Conservation (phyloP, 345 rosid species). For the Litchi chinensis region DNA sequence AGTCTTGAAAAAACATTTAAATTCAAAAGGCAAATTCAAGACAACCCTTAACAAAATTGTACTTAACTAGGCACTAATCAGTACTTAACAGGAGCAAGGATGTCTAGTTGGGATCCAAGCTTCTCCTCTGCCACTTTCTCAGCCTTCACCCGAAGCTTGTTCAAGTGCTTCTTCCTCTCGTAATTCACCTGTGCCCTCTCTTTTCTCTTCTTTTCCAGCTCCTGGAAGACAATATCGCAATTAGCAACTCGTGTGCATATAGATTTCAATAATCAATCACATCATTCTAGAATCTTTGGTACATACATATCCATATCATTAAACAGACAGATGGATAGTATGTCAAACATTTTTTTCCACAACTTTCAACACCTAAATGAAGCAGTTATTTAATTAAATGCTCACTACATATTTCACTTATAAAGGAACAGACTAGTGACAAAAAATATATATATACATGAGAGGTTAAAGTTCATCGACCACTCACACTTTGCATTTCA, state of each 20-base stretch:
- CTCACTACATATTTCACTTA: too few relatives aligned
- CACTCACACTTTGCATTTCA: not conserved
- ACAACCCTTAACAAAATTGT: slow-evolving; percentile 16
- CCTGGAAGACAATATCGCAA: slow-evolving; percentile 33
- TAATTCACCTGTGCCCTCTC: slow-evolving; percentile 63
- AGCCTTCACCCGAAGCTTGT: slow-evolving; percentile 77
- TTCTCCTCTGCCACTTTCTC: slow-evolving; percentile 78
- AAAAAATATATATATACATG: too few relatives aligned
- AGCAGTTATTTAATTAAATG: too few relatives aligned
- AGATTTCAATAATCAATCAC: not conserved
- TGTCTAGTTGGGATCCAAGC: slow-evolving; percentile 67
- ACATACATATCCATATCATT: not conserved
- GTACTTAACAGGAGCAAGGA: slow-evolving; percentile 67
- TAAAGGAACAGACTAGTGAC: too few relatives aligned
- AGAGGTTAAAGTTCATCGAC: too few relatives aligned
- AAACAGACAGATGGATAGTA: too few relatives aligned
- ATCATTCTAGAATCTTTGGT: not conserved
- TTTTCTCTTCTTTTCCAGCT: slow-evolving; percentile 83
- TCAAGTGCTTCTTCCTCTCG: slow-evolving; percentile 80
- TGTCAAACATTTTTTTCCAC: too few relatives aligned
- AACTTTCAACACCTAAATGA: too few relatives aligned
- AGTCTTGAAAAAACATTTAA: not conserved
- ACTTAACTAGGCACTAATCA: slow-evolving; percentile 23
- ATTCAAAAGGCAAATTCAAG: slow-evolving; percentile 10
- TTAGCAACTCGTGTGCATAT: not conserved